These are phyloP conservation scores for Gracilaria domingensis DNA, from an alignment of 23 red algal genomes.

Conservation along the genomic window DNA sequence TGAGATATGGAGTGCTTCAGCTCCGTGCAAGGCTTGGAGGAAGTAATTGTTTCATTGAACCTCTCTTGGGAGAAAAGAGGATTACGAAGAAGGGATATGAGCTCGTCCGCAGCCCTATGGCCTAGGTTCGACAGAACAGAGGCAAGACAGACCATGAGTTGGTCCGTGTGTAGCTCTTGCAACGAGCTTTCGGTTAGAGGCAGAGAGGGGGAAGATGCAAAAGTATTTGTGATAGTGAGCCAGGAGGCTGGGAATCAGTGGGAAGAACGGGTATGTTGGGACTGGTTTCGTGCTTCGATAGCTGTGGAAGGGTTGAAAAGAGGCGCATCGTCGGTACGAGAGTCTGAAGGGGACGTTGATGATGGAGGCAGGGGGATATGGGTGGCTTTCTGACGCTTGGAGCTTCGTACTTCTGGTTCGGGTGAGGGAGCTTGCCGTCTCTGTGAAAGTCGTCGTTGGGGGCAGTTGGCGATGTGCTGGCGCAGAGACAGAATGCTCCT, in stretches of 20 bases:
- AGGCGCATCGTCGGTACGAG: neutral
- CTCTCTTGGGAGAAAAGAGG: neutral
- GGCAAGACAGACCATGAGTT: neutral
- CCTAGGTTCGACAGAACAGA: neutral
- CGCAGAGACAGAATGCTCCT: neutral
- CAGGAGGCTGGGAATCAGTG: neutral
- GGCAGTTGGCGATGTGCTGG: slow-evolving; percentile 2
- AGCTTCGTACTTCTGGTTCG: neutral
- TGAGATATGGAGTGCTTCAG: slow-evolving; percentile 12
- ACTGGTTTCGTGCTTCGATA: neutral
- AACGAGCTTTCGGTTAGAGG: neutral
- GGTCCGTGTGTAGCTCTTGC: neutral
- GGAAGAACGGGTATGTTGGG: neutral
- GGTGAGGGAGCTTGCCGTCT: neutral
- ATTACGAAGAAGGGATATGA: neutral
- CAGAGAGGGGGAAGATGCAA: neutral
- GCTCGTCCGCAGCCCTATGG: neutral
- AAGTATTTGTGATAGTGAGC: neutral
- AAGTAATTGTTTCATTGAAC: neutral
- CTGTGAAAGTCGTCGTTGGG: neutral
- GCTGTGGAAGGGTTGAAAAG: neutral
- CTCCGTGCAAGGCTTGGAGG: neutral
- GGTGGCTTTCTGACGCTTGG: neutral
- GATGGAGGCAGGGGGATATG: neutral
- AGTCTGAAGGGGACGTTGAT: neutral